These are phyloP conservation scores for Aureobasidium namibiae DNA, from an alignment of 2,329 filamentous ascomycete species.

Conservation along the genomic window DNA sequence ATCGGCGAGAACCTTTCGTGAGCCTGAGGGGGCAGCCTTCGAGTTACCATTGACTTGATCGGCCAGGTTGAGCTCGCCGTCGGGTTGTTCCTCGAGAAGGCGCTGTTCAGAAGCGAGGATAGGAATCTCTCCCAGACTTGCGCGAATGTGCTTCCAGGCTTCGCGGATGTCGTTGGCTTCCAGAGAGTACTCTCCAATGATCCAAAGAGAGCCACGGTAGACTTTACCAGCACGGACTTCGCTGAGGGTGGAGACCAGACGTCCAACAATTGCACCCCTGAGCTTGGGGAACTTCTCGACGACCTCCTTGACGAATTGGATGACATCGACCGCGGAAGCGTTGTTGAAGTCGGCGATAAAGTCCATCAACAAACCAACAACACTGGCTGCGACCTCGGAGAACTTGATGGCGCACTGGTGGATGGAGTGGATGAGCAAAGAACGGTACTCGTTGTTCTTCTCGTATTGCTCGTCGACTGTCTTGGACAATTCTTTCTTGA, in stretches of 20 bases:
- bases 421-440: constrained; percentile 91
- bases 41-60: constrained; percentile 74
- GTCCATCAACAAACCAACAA: constrained; percentile 96
- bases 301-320: constrained; percentile 97
- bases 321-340: constrained; percentile 91
- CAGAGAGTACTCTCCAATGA: constrained; percentile 92
- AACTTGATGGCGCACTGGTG: constrained; percentile 99
- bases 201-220: constrained; percentile 93
- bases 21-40: constrained; percentile 70
- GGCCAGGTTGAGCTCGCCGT: constrained; percentile 55
- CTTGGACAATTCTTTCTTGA: constrained; percentile 97
- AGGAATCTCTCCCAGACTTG: constrained; percentile 91
- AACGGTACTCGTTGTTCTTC: constrained; percentile 93
- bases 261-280: constrained; percentile 75
- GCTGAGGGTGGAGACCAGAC: constrained; percentile 79
- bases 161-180: constrained; percentile 91
- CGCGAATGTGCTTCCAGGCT: constrained; percentile 91
- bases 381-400: constrained; percentile 92
- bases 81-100: constrained; percentile 71
- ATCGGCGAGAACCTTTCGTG: constrained; percentile 85
- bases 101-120: constrained; percentile 93
- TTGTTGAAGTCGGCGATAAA: constrained; percentile 99
- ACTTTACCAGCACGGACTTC: constrained; percentile 97
- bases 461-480: constrained; percentile 98
- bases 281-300: constrained; percentile 95